Conservation (phyloP, 2,329 filamentous ascomycete genomes). For the Trichoderma asperellum region DNA sequence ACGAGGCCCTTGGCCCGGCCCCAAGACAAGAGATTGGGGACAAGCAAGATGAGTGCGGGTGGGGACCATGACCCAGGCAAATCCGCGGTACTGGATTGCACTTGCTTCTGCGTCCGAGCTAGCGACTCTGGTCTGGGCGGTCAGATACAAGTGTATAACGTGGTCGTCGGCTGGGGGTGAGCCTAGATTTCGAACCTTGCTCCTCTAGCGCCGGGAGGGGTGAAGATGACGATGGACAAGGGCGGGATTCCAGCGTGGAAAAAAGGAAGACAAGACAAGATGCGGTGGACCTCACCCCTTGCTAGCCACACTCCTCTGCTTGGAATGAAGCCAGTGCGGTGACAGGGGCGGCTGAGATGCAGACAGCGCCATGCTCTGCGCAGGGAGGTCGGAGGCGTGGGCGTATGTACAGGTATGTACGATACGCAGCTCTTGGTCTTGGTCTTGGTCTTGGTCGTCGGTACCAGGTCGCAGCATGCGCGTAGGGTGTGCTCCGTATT, state of each 20-base stretch:
- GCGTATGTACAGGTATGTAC: neutral
- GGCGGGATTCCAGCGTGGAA: neutral
- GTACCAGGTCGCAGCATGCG: constrained; percentile 12
- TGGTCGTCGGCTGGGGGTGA: constrained; percentile 28
- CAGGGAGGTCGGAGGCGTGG: neutral
- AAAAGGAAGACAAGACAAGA: neutral
- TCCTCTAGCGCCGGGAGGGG: constrained; percentile 14
- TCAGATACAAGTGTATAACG: constrained; percentile 31
- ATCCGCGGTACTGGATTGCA: constrained; percentile 43
- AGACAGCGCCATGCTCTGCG: constrained; percentile 8
- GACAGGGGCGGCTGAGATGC: constrained; percentile 24
- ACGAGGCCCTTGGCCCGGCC: constrained; percentile 26
- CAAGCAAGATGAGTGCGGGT: constrained; percentile 32
- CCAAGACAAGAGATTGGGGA: constrained; percentile 27
- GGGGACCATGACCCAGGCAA: constrained; percentile 35
- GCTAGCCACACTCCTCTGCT: constrained; percentile 15
- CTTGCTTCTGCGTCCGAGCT: constrained; percentile 38
- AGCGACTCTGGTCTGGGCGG: constrained; percentile 33
- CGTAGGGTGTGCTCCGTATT: constrained; percentile 22
- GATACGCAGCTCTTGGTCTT: neutral
- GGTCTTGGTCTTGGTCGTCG: constrained; percentile 2
- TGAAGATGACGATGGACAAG: constrained; percentile 11
- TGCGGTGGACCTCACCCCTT: neutral
- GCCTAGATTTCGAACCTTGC: constrained; percentile 18
- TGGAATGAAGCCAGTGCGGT: constrained; percentile 15